A percentile compares a stretch with the other conserved stretches of the same genome.
Conservation (phyloP, 805 yeast genomes). For the Candida takata region DNA sequence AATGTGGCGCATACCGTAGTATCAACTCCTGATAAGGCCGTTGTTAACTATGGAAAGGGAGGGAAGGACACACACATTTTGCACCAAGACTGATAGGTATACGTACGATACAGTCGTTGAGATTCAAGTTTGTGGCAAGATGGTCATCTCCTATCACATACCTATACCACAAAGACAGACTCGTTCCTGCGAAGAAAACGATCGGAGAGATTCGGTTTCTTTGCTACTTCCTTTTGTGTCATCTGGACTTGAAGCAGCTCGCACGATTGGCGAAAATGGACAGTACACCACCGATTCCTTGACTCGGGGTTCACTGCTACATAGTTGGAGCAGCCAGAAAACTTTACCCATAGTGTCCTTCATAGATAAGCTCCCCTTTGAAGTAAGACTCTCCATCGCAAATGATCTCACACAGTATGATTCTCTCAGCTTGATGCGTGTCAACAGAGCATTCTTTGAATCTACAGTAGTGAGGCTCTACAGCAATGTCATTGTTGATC, state of each 20-base stretch:
- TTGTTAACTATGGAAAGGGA: too few species aligned
- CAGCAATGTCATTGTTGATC: slow-evolving; percentile 23
- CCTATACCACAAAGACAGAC: not conserved
- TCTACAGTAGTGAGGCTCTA: slow-evolving; percentile 31
- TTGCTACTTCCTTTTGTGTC: slow-evolving; percentile 17
- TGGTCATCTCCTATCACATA: not conserved
- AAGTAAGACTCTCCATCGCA: slow-evolving; percentile 28
- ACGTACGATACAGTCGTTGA: too few species aligned
- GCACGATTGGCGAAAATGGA: not conserved
- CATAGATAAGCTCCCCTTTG: slow-evolving; percentile 32
- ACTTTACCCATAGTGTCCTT: not conserved
- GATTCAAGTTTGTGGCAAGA: too few species aligned
- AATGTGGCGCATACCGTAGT: too few species aligned
- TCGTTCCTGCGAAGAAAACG: not conserved
- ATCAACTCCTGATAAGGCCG: too few species aligned
- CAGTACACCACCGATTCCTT: not conserved
- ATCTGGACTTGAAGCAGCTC: slow-evolving; percentile 1
- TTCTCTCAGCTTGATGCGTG: slow-evolving; percentile 27
- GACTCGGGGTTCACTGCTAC: too few species aligned
- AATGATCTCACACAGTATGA: slow-evolving; percentile 33
- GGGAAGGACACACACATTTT: not conserved
- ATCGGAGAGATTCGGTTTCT: slow-evolving; percentile 7
- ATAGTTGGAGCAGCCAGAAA: too few species aligned
- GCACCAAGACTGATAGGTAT: too few species aligned
- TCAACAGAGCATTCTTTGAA: slow-evolving; percentile 25